Evolutionary conservation across 495 filamentous ascomycete species (phyloP), one percentile per base, ranked within the genome.

Genomic region (Immersiella caudata): DNA sequence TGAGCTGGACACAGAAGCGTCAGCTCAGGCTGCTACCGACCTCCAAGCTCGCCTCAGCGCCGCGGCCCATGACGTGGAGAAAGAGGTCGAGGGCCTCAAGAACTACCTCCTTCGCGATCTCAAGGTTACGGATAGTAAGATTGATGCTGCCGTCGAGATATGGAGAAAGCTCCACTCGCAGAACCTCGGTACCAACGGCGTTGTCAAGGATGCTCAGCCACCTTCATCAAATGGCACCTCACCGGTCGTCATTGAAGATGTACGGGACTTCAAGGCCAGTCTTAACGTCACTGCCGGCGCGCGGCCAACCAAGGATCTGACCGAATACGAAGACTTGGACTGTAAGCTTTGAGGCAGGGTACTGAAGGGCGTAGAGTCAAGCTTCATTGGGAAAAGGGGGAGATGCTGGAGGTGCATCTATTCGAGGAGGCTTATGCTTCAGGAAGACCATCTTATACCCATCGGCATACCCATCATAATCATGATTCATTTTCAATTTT

Each of bases 321-420:
- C 81, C 68, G 91, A 92, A 65, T 97, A 90, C 73, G 91, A 94
- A 77, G 93, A 97, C 67, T 79, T 88, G 68, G 90, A 89, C 60
- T 78, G 90, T 14, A 95, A 95, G 80, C 85, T 95, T 22, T 33
- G 54, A 25, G 11, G 16, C 40, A 46, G 11, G 40, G 16, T 2
- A 46, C 11, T 14, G 40, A 46, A 46, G 16, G 14, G 40, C 11
- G 14, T 46, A 46, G 40, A 46, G 40, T 2, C 11, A 12, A 12
- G 40, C 5, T 18, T 46, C 9, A 46, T 46, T 18, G 14, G 40
- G 40, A 12, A 7, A 18, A 4, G 54, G 26, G 22, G 3, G 22
- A n/a, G 2, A 56, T 56, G 54, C 24, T 12, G n/a, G 5, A 54
- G 20, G 51, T 22, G 21, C 18, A 57, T 24, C 54, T 26, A 25